phyloP scores from a whole-genome alignment of 2,329 filamentous ascomycete species.

The Arthrobotrys iridis region DNA sequence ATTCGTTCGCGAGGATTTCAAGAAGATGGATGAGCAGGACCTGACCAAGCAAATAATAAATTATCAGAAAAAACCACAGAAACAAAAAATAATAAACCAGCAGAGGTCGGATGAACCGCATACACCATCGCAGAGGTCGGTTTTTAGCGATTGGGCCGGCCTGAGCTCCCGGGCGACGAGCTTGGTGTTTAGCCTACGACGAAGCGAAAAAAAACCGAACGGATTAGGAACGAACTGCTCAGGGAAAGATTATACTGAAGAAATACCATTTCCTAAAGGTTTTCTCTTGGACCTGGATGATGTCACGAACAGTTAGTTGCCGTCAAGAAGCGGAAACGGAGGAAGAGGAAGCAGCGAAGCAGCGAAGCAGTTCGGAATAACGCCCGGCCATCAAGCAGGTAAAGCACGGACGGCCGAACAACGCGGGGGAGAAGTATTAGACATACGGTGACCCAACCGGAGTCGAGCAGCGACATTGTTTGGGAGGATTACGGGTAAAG shows the following conservation, averaged over 20 bases:
- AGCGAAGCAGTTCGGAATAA: constrained; percentile 1
- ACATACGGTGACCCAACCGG: constrained; percentile 46
- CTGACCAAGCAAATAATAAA: constrained; percentile 63
- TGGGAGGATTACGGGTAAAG: neutral
- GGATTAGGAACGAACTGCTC: constrained; percentile 8
- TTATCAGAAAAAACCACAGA: neutral
- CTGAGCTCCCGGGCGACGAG: constrained; percentile 79
- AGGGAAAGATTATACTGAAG: neutral
- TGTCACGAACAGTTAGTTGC: constrained; percentile 71
- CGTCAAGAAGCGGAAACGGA: constrained; percentile 17
- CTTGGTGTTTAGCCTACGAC: constrained; percentile 96
- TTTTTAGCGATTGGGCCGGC: constrained; percentile 83
- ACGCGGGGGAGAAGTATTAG: constrained; percentile 18
- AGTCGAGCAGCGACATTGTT: constrained; percentile 49
- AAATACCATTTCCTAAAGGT: constrained; percentile 96
- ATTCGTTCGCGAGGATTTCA: constrained; percentile 93
- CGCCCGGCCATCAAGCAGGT: too few relatives aligned
- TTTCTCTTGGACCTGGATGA: constrained; percentile 82
- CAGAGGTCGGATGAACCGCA: constrained; percentile 60
- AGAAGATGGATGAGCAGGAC: constrained; percentile 95
- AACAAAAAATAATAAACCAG: neutral
- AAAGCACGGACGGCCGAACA: constrained; percentile 1
- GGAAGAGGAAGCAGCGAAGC: neutral
- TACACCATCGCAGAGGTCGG: constrained; percentile 92
- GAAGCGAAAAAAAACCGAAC: neutral